Conservation (phyloP, 192 early-diverging fungal genomes). For the Backusella sp. region DNA sequence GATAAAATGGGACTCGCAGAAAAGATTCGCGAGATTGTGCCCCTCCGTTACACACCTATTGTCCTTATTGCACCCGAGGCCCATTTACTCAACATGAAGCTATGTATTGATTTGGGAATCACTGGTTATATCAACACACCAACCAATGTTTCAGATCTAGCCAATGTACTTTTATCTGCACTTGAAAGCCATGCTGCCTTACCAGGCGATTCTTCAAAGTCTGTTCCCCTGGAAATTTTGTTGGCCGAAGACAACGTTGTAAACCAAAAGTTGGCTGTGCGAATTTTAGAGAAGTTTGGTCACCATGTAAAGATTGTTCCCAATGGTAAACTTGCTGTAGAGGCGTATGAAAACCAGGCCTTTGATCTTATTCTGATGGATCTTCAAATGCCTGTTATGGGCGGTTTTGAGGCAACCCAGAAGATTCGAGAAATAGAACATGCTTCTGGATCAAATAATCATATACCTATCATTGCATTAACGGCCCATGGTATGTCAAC, state of each 20-base stretch:
- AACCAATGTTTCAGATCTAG: constrained; percentile 55
- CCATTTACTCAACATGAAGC: constrained; percentile 60
- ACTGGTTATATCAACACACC: constrained; percentile 66
- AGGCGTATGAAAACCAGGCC: constrained; percentile 55
- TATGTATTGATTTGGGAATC: constrained; percentile 65
- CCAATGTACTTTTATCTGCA: constrained; percentile 66
- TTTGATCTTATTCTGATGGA: constrained; percentile 81
- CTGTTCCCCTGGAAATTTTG: constrained; percentile 67
- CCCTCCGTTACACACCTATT: constrained; percentile 67
- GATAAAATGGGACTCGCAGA: constrained; percentile 56
- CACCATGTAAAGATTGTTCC: constrained; percentile 76
- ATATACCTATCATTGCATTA: constrained; percentile 81
- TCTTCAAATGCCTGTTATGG: constrained; percentile 89
- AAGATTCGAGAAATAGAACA: constrained; percentile 72
- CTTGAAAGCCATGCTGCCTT: constrained; percentile 63
- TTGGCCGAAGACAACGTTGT: constrained; percentile 84
- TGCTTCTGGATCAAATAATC: constrained; percentile 32
- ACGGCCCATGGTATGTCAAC: constrained; percentile 82
- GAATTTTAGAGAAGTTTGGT: constrained; percentile 69
- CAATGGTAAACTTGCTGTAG: constrained; percentile 78
- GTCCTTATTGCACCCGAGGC: constrained; percentile 59
- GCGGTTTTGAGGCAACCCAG: constrained; percentile 82
- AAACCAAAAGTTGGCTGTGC: constrained; percentile 78
- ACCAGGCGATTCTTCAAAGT: constrained; percentile 56
- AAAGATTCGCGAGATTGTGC: constrained; percentile 52